These are phyloP conservation scores for Ettlia oleoabundans DNA, from an alignment of 139 green algal species.

Conservation along the genomic window DNA sequence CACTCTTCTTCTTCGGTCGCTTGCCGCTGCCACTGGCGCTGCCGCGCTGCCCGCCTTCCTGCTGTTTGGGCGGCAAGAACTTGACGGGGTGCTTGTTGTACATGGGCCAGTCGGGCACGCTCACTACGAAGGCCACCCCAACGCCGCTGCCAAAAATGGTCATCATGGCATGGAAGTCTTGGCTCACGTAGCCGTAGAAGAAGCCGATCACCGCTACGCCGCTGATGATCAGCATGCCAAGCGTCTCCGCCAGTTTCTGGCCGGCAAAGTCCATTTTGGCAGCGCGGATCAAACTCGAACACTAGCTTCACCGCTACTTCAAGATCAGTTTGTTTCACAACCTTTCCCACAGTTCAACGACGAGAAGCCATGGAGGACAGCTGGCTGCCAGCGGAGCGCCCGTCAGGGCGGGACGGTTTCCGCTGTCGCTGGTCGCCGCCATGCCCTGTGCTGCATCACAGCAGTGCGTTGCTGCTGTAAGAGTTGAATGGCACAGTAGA, in stretches of 20 bases:
- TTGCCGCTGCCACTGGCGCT: background rate
- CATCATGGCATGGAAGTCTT: constrained; percentile 46
- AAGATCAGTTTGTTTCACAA: too few relatives aligned
- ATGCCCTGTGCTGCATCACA: background rate
- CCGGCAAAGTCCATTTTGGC: constrained; percentile 47
- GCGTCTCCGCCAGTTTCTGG: constrained; percentile 36
- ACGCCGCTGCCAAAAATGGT: constrained; percentile 29
- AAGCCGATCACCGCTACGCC: constrained; percentile 22
- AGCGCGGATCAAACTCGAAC: too few relatives aligned
- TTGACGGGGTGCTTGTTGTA: constrained; percentile 42
- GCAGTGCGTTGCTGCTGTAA: too few relatives aligned
- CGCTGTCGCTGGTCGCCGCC: too few relatives aligned
- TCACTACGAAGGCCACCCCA: constrained; percentile 1
- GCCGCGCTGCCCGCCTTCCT: background rate
- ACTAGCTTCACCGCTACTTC: too few relatives aligned
- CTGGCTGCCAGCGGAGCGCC: too few relatives aligned
- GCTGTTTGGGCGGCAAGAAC: constrained; percentile 19
- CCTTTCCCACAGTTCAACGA: too few relatives aligned
- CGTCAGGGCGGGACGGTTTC: too few relatives aligned
- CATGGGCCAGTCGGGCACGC: constrained; percentile 40
- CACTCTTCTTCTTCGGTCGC: constrained; percentile 11
- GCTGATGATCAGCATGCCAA: constrained; percentile 23
- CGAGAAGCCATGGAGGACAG: too few relatives aligned
- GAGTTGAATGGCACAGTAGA: too few relatives aligned
- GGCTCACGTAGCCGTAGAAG: constrained; percentile 22